phyloP scores from a whole-genome alignment of 257 asterid species.

The Cynanchum wilfordii region DNA sequence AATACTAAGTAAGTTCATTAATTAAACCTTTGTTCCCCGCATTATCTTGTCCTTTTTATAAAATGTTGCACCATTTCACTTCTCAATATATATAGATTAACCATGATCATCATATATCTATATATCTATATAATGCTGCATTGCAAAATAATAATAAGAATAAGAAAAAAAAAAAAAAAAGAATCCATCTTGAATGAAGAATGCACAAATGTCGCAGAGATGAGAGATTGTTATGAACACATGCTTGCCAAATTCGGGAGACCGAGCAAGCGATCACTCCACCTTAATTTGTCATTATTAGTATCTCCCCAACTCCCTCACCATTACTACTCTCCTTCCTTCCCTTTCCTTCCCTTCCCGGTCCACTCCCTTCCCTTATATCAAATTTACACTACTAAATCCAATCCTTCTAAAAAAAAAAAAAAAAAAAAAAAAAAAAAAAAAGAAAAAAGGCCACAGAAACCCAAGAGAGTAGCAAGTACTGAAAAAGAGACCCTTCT shows the following conservation, averaged over 20 bases:
- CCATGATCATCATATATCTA: no score
- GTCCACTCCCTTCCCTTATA: neutral
- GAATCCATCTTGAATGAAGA: neutral
- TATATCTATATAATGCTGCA: neutral
- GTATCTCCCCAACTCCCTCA: slow-evolving; percentile 10
- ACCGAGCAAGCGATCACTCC: neutral
- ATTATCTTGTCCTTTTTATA: no score
- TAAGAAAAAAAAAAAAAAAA: neutral
- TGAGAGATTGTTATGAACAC: neutral
- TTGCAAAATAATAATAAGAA: no score
- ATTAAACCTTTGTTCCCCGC: no score
- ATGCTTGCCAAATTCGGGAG: slow-evolving; percentile 10
- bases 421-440: no score
- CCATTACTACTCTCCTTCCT: neutral
- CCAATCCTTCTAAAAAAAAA: neutral
- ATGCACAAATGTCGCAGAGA: neutral
- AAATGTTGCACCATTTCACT: no score
- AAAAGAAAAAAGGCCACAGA: neutral
- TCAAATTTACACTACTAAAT: neutral
- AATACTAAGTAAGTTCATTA: no score
- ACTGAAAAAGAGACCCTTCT: slow-evolving; percentile 9
- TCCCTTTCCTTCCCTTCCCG: neutral
- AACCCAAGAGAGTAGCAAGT: slow-evolving; percentile 1
- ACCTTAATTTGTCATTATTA: slow-evolving; percentile 4
- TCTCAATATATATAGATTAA: no score